Evolutionary conservation across 805 yeast species (phyloP), one percentile per base, ranked within the genome.

Genomic region (Sugiyamaella marilandica): DNA sequence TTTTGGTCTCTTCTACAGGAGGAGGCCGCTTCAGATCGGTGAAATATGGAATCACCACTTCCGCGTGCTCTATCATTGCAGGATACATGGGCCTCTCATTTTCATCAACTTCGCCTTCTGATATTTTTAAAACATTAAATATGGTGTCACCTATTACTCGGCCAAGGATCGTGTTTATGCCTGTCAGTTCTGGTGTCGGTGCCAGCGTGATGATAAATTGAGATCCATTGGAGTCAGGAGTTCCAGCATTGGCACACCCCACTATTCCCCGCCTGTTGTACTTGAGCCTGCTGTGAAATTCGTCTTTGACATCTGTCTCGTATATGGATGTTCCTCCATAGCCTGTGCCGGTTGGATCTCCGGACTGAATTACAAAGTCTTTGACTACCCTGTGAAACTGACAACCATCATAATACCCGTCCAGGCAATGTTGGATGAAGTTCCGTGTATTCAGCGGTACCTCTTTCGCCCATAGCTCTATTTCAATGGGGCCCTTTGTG

Each of bases 401-500:
- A 50, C 70, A 62, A 11, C 73, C 75, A 46, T 65, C 65, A 60
- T 74, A 82, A 37, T 59, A 61, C 9, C 75, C 74, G 53, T 76
- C 67, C 13, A 73, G 41, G 57, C 85, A 78, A 35, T 70, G 71
- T 48, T 72, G 70, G n/a, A 85, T 62, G 58, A 85, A 84, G 36
- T 62, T 60, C 34, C 74, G 61, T 31, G 77, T 62, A 1, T 81
- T 74, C 0, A 57, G 55, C 0, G 90, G 89, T 2, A 78, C 66
- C 62, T 86, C 88, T 58, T 80, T 80, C 10, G 90, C 87, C 82
- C 85, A 86, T 5, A 85, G 64, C 53, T 82, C 90, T 1, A 85
- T 65, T 24, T 75, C 79, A 0, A 85, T 65, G 2, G 71, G 67
- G 0, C 92, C 92, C 51, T 79, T 81, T 2, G 78, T 69, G 0